These are phyloP conservation scores for Tuber microsphaerosporum DNA, from an alignment of 495 filamentous ascomycete species.

Conservation along the genomic window DNA sequence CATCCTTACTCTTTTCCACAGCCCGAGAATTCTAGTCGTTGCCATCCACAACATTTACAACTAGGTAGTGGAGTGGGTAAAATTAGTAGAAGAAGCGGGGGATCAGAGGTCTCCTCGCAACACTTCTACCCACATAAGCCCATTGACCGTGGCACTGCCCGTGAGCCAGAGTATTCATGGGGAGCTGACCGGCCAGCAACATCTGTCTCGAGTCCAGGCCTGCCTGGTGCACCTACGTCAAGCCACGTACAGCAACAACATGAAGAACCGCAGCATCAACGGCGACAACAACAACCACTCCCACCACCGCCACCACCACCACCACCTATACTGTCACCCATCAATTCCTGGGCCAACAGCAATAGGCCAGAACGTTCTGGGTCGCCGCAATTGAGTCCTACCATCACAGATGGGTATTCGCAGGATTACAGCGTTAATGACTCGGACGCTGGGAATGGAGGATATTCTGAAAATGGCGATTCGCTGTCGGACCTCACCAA, in stretches of 20 bases:
- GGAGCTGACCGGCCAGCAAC: not conserved
- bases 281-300: slow-evolving; percentile 13
- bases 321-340: not conserved
- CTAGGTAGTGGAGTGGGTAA: not conserved
- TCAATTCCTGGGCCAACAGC: not conserved
- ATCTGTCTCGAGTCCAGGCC: not conserved
- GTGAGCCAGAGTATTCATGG: slow-evolving; percentile 1
- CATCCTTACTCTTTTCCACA: not conserved
- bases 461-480: slow-evolving; percentile 27
- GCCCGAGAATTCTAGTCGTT: not conserved
- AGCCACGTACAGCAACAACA: not conserved
- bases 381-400: slow-evolving; percentile 25
- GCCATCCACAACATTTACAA: not conserved
- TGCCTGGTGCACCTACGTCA: not conserved
- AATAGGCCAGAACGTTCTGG: slow-evolving; percentile 12
- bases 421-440: slow-evolving; percentile 23
- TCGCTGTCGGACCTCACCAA: slow-evolving; percentile 28
- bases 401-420: slow-evolving; percentile 17
- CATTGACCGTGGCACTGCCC: not conserved
- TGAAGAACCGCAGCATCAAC: slow-evolving; percentile 14
- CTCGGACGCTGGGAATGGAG: slow-evolving; percentile 21
- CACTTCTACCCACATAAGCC: not conserved
- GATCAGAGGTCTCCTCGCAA: not conserved
- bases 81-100: not conserved
- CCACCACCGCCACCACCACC: not conserved